Percentiles rank a stretch among this genome's conserved stretches.
These are phyloP conservation scores for Globisporangium barbulae DNA, from an alignment of 352 stramenopile genomes.

Conservation along the genomic window DNA sequence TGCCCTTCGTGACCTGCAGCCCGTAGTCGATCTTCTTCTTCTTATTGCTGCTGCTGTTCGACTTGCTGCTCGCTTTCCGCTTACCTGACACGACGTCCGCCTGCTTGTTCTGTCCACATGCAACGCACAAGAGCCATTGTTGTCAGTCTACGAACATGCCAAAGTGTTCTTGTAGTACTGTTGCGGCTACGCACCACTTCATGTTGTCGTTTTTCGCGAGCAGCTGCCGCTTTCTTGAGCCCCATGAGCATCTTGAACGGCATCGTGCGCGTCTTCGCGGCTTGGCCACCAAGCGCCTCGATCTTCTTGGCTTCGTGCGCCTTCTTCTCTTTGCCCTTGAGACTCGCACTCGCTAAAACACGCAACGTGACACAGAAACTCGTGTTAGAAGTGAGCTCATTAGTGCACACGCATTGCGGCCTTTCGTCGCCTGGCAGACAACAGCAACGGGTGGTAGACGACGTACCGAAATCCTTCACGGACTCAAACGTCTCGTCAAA, in stretches of 20 bases:
- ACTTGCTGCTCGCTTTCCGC: constrained; percentile 30
- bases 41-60: constrained; percentile 45
- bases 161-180: neutral
- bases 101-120: constrained; percentile 46
- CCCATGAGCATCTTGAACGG: constrained; percentile 77
- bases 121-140: neutral
- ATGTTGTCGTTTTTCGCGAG: constrained; percentile 50
- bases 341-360: constrained; percentile 34
- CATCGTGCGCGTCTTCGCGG: constrained; percentile 45
- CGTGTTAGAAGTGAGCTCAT: neutral
- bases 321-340: constrained; percentile 84
- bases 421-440: too few relatives aligned
- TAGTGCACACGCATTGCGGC: neutral
- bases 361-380: neutral
- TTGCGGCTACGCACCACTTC: constrained; percentile 37
- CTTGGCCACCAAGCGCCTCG: constrained; percentile 63
- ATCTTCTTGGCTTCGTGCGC: constrained; percentile 67
- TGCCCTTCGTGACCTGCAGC: constrained; percentile 66
- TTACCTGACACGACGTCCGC: constrained; percentile 72
- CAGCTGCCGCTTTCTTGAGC: constrained; percentile 59
- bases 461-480: constrained; percentile 66
- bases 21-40: constrained; percentile 75
- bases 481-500: constrained; percentile 72
- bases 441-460: constrained; percentile 3
- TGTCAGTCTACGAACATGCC: neutral